phyloP scores from a whole-genome alignment of 768 basidiomycete species.

The Termitomyces sp. region DNA sequence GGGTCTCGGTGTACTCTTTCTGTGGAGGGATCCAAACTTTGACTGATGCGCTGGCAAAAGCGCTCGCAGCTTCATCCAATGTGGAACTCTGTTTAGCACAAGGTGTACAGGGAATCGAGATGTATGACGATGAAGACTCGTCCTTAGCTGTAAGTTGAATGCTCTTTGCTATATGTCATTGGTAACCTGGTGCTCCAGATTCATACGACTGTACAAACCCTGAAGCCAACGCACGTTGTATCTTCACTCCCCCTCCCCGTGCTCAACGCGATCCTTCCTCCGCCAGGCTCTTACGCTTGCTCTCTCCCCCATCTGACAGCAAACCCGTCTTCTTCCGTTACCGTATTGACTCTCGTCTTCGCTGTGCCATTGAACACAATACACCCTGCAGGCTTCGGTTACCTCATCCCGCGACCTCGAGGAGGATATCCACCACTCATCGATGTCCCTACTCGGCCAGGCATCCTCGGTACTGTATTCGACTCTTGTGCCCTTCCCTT shows the following conservation, averaged over 20 bases:
- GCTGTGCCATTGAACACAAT: conserved; percentile 40
- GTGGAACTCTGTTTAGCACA: conserved; percentile 50
- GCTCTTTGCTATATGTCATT: conserved; percentile 2
- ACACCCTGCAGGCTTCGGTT: conserved; percentile 89
- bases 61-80: conserved; percentile 42
- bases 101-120: conserved; percentile 28
- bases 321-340: conserved; percentile 77
- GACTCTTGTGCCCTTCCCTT: conserved; percentile 65
- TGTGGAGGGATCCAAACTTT: conserved; percentile 69
- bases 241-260: conserved; percentile 70
- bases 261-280: conserved; percentile 38
- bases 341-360: conserved; percentile 89
- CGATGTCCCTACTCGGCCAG: conserved; percentile 22
- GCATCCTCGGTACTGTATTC: conserved; percentile 83
- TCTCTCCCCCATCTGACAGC: conserved; percentile 56
- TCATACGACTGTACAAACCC: conserved; percentile 9
- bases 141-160: conserved; percentile 38
- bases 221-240: conserved; percentile 59
- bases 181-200: not conserved
- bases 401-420: conserved; percentile 79
- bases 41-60: conserved; percentile 44
- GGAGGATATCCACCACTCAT: conserved; percentile 37
- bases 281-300: conserved; percentile 1
- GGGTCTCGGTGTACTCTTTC: conserved; percentile 79
- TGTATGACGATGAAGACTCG: conserved; percentile 22